These are phyloP conservation scores for Colletotrichum sp. DNA, from an alignment of 2,329 filamentous ascomycete species.

Conservation along the genomic window DNA sequence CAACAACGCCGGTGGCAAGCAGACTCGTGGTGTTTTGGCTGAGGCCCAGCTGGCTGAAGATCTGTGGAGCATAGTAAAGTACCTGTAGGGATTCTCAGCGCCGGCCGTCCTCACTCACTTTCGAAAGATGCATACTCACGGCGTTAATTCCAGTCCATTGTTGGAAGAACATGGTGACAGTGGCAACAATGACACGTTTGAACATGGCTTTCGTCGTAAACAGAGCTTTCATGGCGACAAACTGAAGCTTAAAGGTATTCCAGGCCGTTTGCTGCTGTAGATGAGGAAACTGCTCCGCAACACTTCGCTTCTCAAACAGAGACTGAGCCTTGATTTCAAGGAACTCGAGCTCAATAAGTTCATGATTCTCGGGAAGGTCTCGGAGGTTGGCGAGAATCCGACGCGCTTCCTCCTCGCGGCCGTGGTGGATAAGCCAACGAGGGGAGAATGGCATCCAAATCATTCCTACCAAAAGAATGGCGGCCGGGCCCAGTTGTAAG, in stretches of 20 bases:
- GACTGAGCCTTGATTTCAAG: constrained; percentile 84
- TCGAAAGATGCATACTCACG: constrained; percentile 31
- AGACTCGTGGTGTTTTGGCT: constrained; percentile 55
- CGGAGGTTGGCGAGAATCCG: constrained; percentile 68
- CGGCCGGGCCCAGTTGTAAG: constrained; percentile 71
- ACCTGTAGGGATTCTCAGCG: not conserved
- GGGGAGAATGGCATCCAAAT: constrained; percentile 82
- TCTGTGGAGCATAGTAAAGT: constrained; percentile 73
- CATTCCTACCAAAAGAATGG: constrained; percentile 73
- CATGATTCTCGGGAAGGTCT: constrained; percentile 63
- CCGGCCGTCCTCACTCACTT: accelerated
- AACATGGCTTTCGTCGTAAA: constrained; percentile 72
- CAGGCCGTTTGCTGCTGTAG: constrained; percentile 62
- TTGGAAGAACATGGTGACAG: constrained; percentile 52
- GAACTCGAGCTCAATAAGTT: constrained; percentile 76
- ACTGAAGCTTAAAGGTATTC: constrained; percentile 73
- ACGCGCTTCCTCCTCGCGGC: constrained; percentile 71
- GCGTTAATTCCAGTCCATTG: constrained; percentile 55
- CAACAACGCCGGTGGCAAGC: constrained; percentile 73
- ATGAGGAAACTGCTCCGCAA: constrained; percentile 71
- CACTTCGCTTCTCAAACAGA: constrained; percentile 75
- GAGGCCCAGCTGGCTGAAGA: constrained; percentile 72
- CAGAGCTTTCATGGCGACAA: constrained; percentile 67
- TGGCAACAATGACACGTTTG: constrained; percentile 67
- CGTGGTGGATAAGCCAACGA: constrained; percentile 75